These are phyloP conservation scores for Carpinus fangiana DNA, from an alignment of 306 rosid genomes.

Conservation along the genomic window DNA sequence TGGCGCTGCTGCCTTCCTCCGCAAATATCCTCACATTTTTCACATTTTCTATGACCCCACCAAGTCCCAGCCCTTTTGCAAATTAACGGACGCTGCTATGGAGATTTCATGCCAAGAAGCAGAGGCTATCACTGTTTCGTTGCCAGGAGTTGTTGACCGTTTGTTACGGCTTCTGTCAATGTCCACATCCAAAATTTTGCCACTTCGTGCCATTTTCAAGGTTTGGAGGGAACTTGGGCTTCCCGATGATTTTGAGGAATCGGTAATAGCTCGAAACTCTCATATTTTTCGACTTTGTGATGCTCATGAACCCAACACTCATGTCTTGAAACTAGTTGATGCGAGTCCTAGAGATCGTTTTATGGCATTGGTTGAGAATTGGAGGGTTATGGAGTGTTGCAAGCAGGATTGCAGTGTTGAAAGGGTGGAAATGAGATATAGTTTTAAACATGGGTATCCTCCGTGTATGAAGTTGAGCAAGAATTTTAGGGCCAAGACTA, in stretches of 20 bases:
- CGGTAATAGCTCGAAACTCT: slow-evolving; percentile 54
- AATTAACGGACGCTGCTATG: slow-evolving; percentile 60
- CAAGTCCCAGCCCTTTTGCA: slow-evolving; percentile 64
- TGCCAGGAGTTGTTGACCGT: slow-evolving; percentile 64
- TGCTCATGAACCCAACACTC: slow-evolving; percentile 72
- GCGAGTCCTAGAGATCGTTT: slow-evolving; percentile 34
- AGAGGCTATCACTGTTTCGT: slow-evolving; percentile 51
- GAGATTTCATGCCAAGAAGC: slow-evolving; percentile 54
- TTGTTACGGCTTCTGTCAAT: slow-evolving; percentile 69
- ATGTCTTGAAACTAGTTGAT: slow-evolving; percentile 64
- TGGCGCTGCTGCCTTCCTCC: slow-evolving; percentile 72
- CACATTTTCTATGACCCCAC: slow-evolving; percentile 62
- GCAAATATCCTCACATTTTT: slow-evolving; percentile 82
- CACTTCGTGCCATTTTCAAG: slow-evolving; percentile 82
- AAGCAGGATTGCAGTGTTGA: slow-evolving; percentile 55
- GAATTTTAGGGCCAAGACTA: slow-evolving; percentile 79
- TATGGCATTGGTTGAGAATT: slow-evolving; percentile 69
- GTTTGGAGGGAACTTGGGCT: slow-evolving; percentile 91
- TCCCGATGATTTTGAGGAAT: slow-evolving; percentile 93
- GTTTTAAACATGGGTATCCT: slow-evolving; percentile 73
- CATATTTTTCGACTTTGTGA: slow-evolving; percentile 68
- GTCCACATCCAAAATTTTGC: slow-evolving; percentile 68
- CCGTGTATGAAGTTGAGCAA: slow-evolving; percentile 80
- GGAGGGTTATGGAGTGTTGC: slow-evolving; percentile 85
- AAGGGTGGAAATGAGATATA: slow-evolving; percentile 54